Evolutionary conservation across 2,329 filamentous ascomycete genomes (phyloP), one percentile per base, ranked within the genome.

Genomic region (Curvularia eragrostidis): DNA sequence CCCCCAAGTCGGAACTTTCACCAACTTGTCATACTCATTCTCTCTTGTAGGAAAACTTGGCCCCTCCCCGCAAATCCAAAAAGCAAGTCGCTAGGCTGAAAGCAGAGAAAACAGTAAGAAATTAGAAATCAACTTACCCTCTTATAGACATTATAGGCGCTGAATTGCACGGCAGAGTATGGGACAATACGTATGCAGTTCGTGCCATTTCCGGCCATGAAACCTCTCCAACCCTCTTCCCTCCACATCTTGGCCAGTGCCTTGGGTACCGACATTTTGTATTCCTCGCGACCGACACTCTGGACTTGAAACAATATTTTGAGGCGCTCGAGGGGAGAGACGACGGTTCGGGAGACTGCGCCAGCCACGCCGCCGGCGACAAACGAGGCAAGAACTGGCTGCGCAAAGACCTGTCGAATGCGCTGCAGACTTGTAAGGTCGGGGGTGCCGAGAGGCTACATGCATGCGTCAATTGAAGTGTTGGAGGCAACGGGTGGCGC

Each of bases 221-320:
- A 96, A 0, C 95, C 95, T 76, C 88, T 88, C 92, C 93, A 98
- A 53, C 95, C 95, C 79, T 99, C 95, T 75, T 99, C 95, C 68
- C 84, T 88, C 89, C 94, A 97, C 90, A 99, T 99, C 79, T 99
- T 99, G 41, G 81, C 85, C 63, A 99, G 82, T 3, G 92, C 95
- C 79, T 96, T 91, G 67, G 88, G 87, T 56, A 98, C 91, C 15
- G 93, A 95, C 77, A 97, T 83, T 76, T 95, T 94, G 80, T 99
- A 99, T 73, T 97, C 94, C 68, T 91, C 90, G 71, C 93, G 88
- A 18, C 93, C 94, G 48, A 85, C 90, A 73, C 91, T 96, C 80
- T 99, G 95, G 26, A 99, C 85, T 77, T 99, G 95, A 77, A 97
- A 93, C n/a, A 99, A 83, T 68, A 99, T 99, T 82, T 99, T 98